Conservation (phyloP, 192 early-diverging fungal genomes). For the Linnemannia elongata region DNA sequence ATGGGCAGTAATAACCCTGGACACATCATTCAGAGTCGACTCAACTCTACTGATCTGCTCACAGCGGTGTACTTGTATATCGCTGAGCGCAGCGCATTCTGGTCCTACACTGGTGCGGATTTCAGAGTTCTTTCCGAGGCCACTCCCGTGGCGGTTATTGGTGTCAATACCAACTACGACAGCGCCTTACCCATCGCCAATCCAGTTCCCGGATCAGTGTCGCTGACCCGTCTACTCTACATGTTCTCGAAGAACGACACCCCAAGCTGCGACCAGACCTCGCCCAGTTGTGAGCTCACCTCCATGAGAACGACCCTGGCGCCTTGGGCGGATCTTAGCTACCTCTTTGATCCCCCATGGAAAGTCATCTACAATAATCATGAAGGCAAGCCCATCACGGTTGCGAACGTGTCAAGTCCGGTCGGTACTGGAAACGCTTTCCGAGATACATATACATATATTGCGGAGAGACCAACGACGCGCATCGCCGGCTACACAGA, state of each 20-base stretch:
- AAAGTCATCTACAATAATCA: slow-evolving; percentile 11
- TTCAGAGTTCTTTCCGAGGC: slow-evolving; percentile 11
- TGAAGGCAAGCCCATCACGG: not conserved
- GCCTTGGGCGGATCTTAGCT: not conserved
- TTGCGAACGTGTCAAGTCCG: slow-evolving; percentile 9
- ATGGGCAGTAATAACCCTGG: not conserved
- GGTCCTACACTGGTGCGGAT: not conserved
- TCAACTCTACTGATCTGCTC: slow-evolving; percentile 6
- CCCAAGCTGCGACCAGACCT: slow-evolving; percentile 12
- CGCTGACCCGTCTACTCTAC: slow-evolving; percentile 14
- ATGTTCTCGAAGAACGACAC: not conserved
- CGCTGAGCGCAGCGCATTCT: not conserved
- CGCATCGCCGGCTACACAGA: slow-evolving; percentile 2
- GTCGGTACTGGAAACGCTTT: not conserved
- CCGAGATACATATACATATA: not conserved
- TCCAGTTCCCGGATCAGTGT: slow-evolving; percentile 7
- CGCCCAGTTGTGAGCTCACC: slow-evolving; percentile 1
- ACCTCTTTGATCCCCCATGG: slow-evolving; percentile 9
- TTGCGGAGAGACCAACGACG: slow-evolving; percentile 14
- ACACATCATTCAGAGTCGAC: slow-evolving; percentile 1
- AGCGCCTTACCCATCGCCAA: not conserved
- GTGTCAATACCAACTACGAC: not conserved
- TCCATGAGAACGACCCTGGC: slow-evolving; percentile 13
- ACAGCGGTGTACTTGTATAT: not conserved
- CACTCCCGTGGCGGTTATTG: not conserved